These are phyloP conservation scores for Leishmania braziliensis DNA, from an alignment of 208 protist species.

Conservation along the genomic window DNA sequence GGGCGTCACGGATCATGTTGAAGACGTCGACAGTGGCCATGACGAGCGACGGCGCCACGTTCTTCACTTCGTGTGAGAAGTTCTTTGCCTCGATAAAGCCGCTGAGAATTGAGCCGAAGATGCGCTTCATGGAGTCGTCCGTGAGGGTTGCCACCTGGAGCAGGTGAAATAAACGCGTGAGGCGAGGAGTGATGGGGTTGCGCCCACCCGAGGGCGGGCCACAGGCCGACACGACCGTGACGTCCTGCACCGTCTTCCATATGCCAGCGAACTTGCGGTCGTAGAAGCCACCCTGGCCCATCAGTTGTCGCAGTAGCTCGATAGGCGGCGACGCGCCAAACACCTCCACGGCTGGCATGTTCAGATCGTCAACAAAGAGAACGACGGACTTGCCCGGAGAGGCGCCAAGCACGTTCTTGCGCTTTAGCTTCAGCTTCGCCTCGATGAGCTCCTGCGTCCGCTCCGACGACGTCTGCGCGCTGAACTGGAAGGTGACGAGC, in stretches of 20 bases:
- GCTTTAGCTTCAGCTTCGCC: constrained; percentile 95
- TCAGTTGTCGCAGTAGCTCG: constrained; percentile 97
- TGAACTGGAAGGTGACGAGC: constrained; percentile 94
- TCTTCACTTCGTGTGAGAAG: constrained; percentile 83
- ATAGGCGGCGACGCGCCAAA: constrained; percentile 98
- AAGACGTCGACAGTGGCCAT: constrained; percentile 93
- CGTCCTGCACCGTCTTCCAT: constrained; percentile 95
- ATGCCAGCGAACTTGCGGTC: constrained; percentile 94
- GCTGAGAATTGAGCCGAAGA: constrained; percentile 94
- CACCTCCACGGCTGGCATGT: constrained; percentile 97
- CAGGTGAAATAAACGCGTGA: constrained; percentile 95
- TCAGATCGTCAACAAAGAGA: constrained; percentile 98
- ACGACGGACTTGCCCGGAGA: constrained; percentile 93
- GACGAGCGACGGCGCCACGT: constrained; percentile 77
- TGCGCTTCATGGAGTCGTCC: constrained; percentile 93
- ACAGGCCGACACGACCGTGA: constrained; percentile 95
- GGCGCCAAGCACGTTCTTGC: constrained; percentile 96
- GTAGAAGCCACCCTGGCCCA: constrained; percentile 96
- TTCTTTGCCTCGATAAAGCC: constrained; percentile 91
- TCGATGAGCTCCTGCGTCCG: constrained; percentile 97
- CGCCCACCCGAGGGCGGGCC: constrained; percentile 96
- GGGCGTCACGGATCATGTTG: constrained; percentile 78
- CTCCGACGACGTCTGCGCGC: constrained; percentile 94
- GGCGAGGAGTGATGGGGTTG: constrained; percentile 92
- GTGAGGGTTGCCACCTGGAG: constrained; percentile 94